Conservation (phyloP, 75 land plant species). For the Azolla pinnata region DNA sequence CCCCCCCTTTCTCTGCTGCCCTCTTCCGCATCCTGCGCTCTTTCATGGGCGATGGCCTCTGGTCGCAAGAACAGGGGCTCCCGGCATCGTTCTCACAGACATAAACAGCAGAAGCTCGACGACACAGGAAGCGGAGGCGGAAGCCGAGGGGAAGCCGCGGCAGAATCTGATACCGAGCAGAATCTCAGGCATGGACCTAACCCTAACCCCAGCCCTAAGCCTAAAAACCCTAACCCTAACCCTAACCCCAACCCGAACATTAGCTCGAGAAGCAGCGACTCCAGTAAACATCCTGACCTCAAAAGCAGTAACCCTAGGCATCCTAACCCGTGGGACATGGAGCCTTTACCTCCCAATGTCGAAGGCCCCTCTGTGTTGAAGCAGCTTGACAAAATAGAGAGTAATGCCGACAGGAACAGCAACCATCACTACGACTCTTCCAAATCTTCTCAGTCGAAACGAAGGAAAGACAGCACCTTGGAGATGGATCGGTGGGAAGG, state of each 20-base stretch:
- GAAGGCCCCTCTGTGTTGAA: slow-evolving; percentile 7
- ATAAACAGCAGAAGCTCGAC: slow-evolving; percentile 2
- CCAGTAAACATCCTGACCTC: too few relatives aligned
- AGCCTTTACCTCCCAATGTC: slow-evolving; percentile 5
- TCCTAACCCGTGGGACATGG: not conserved
- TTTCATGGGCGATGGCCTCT: slow-evolving; percentile 6
- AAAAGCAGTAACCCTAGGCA: not conserved
- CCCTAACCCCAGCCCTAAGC: slow-evolving; percentile 1
- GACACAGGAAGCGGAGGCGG: too few relatives aligned
- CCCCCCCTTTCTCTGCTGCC: too few relatives aligned
- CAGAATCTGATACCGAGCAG: slow-evolving; percentile 1
- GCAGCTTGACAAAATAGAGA: not conserved
- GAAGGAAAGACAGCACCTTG: not conserved
- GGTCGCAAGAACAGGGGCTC: slow-evolving; percentile 9
- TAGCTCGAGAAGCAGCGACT: too few relatives aligned
- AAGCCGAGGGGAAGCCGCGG: too few relatives aligned
- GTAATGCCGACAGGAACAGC: not conserved
- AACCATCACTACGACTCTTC: not conserved
- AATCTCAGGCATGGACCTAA: slow-evolving; percentile 2
- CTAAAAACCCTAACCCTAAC: not conserved
- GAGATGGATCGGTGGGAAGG: slow-evolving; percentile 8
- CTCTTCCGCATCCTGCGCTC: too few relatives aligned
- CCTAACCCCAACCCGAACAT: too few relatives aligned
- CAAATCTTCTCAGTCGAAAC: not conserved
- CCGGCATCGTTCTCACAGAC: slow-evolving; percentile 5